Evolutionary conservation across 495 filamentous ascomycete species (phyloP), one percentile per base, ranked within the genome.

Genomic region (Daldinia loculata): DNA sequence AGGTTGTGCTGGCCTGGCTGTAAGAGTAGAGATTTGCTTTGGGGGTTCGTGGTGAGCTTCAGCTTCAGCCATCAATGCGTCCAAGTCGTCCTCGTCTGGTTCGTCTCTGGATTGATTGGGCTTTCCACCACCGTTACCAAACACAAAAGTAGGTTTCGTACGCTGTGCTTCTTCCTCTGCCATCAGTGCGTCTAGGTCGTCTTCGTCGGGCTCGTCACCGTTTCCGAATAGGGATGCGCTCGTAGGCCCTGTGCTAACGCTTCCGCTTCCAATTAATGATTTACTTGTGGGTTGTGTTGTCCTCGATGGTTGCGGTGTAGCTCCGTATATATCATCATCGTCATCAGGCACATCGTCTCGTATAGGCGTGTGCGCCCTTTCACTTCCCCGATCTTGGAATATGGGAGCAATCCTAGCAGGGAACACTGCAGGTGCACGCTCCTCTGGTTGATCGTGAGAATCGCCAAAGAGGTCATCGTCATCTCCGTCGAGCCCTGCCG

Each of bases 101-200:
- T 75, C 80, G 22, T 74, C 70, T 12, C 66, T 45, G 19, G 32
- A 51, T 22, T 36, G 61, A 1, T n/a, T 24, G 2, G 65, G 45
- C 8, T 55, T 65, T 6, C 50, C 66, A 6, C 19, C 19, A 0
- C 27, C 60, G 2, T 36, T 73, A 66, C 80, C 80, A 39, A 83
- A 82, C 15, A 83, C 72, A 27, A 78, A 81, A 4, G 57, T 67
- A 1, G 62, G 48, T 29, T 56, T 63, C 9, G 70, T 62, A 56
- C 61, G 72, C 43, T 75, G 73, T 12, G 77, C 76, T 63, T 83
- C 84, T 22, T 74, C 75, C 63, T 84, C 83, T 0, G 83, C 84
- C 76, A 86, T 80, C 27, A 87, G 66, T 22, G 82, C 83, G 72
- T 86, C 84, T 3, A 87, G 61, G 45, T 86, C 83, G 57, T 87